Evolutionary conservation across 2,329 filamentous ascomycete species (phyloP).

Genomic region (Samsoniella hepiali): DNA sequence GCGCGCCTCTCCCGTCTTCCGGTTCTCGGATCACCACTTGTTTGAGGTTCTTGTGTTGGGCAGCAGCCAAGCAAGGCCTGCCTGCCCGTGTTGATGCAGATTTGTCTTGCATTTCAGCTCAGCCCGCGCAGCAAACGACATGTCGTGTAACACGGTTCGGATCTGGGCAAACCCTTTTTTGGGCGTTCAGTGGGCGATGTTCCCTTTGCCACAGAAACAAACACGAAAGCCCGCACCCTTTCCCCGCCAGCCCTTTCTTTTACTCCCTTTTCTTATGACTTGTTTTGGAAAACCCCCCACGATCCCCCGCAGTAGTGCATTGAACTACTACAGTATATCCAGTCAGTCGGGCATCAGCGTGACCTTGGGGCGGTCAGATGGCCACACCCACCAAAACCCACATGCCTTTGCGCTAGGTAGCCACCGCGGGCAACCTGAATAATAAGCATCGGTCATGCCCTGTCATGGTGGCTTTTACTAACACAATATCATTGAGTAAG

Average conservation of each 20-base stretch:
- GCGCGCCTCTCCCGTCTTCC: too few relatives aligned
- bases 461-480: background rate
- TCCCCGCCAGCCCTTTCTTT: too few relatives aligned
- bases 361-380: constrained; percentile 19
- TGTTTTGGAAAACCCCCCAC: too few relatives aligned
- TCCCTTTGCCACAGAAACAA: background rate
- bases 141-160: background rate
- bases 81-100: too few relatives aligned
- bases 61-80: too few relatives aligned
- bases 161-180: background rate
- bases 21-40: too few relatives aligned
- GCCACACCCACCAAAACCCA: background rate
- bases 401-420: constrained; percentile 1
- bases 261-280: too few relatives aligned
- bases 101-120: constrained; percentile 9
- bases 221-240: too few relatives aligned
- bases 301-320: background rate
- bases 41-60: background rate
- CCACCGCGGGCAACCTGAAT: background rate
- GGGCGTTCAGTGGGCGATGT: too few relatives aligned
- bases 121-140: background rate
- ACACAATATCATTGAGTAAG: background rate
- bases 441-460: background rate
- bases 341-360: constrained; percentile 12
- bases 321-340: background rate